A percentile compares a stretch with the other conserved stretches of the same genome.
Conservation (phyloP, 1,139 yeast species). For the Yamadazyma songkhlaensis region DNA sequence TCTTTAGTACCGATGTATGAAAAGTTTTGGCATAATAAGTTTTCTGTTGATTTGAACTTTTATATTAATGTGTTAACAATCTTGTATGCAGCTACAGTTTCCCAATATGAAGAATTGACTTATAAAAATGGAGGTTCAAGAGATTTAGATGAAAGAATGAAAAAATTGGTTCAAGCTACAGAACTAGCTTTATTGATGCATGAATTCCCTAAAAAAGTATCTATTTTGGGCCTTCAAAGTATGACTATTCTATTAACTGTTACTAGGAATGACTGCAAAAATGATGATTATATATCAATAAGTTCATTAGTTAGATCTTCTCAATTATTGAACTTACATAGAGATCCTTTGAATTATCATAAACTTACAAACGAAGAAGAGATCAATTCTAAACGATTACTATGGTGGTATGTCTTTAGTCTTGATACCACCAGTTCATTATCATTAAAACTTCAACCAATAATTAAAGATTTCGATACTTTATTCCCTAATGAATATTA, state of each 20-base stretch:
- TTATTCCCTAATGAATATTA: slow-evolving; percentile 9
- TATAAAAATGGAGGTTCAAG: neutral
- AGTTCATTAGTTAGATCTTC: slow-evolving; percentile 9
- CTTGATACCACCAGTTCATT: slow-evolving; percentile 10
- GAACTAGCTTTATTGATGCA: slow-evolving; percentile 10
- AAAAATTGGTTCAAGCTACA: slow-evolving; percentile 9
- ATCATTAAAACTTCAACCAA: slow-evolving; percentile 9
- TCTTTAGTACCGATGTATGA: slow-evolving; percentile 8
- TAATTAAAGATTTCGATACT: slow-evolving; percentile 9
- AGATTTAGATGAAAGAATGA: slow-evolving; percentile 4
- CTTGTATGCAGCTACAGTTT: slow-evolving; percentile 11
- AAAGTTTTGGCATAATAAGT: slow-evolving; percentile 8
- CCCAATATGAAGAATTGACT: slow-evolving; percentile 8
- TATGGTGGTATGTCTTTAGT: slow-evolving; percentile 12
- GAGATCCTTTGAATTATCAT: slow-evolving; percentile 10
- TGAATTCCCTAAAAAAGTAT: slow-evolving; percentile 8
- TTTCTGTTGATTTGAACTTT: slow-evolving; percentile 5
- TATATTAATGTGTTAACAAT: slow-evolving; percentile 9
- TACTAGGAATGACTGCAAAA: slow-evolving; percentile 10
- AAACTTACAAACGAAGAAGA: slow-evolving; percentile 5
- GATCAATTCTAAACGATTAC: slow-evolving; percentile 6
- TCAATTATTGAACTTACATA: slow-evolving; percentile 10
- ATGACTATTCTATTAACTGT: slow-evolving; percentile 9
- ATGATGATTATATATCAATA: slow-evolving; percentile 10
- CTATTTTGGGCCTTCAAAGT: slow-evolving; percentile 7